Evolutionary conservation across 352 stramenopile genomes (phyloP), one percentile per base, ranked within the genome.

Genomic region (Phytophthora colocasiae): DNA sequence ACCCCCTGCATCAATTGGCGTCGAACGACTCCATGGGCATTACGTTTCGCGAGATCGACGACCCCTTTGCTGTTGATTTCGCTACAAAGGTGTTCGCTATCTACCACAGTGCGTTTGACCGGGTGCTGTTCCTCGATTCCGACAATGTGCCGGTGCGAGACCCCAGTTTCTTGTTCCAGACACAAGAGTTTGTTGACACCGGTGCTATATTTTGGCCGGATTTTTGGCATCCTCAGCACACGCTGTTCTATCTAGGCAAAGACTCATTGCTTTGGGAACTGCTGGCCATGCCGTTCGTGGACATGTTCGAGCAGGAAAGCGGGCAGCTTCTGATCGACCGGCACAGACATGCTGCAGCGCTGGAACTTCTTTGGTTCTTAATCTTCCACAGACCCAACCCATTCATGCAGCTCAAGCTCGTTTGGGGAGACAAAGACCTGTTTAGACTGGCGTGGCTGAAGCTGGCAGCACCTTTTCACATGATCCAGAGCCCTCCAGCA

Each of bases 381-480:
- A 62, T 53, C 6, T 85, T 84, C 45, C 74, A 77, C 38, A 46
- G 48, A 14, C 79, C 79, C 3, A 77, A 66, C 26, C 47, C 84
- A 29, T 79, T 90, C 36, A 69, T 83, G 12, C 66, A 73, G 9
- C 77, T 90, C 38, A 76, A 83, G 44, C 55, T 91, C 7, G 80
- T 83, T 2, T 89, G 14, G 48, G 58, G 48, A 1, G 58, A 66
- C 40, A 66, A 59, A 12, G 58, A 66, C 31, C 43, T 66, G 5
- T 92, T 92, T 47, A 79, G 83, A 1, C 67, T 92, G 27, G 81
- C 81, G 31, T 92, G 83, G 83, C 69, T 90, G 60, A 92, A 92
- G 57, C 62, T 77, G 15, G 65, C 77, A 17, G 64, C 66, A 9
- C 58, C 67, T 0, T 92, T 85, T 36, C 53, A 75, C 58, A 89